Base-by-base conservation (phyloP, 129 eudicot species). In the Arctium minus region DNA sequence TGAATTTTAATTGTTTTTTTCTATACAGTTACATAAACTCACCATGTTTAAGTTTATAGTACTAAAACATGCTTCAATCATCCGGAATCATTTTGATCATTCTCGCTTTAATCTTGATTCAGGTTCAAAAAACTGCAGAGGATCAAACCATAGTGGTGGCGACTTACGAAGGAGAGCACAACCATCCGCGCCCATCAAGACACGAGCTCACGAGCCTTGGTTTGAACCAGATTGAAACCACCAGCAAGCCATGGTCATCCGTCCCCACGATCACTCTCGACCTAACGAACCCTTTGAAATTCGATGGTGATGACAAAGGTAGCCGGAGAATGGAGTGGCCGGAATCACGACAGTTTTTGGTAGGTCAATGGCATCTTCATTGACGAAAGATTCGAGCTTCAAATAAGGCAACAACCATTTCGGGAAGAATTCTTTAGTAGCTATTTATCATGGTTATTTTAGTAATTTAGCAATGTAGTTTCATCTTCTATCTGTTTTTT, bases 101-200 rank as follows among this genome's bases (percentile, higher is more conserved):
- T 60, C 17, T 80, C 15, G 6, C 64, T 30, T 53, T 30, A 29
- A 31, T 22, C 15, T 81, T 22, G 35, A 42, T 78, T 27, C 60
- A 91, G 94, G 95, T 91, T 42, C 96, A 91, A 78, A 87, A 93
- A 86, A 91, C 93, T 65, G 56, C 86, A 8, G 96, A 91, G 62
- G 96, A 91, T 83, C 96, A 87, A 79, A 85, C 96, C 62, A 69
- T 91, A 10, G 65, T 88, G 64, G 96, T 91, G 8, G 96, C 96
- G 53, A 91, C 96, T 38, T 91, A 91, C 27, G 96, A 91, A 85
- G 96, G 96, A 12, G 96, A 91, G 76, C 96, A 91, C 87, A 91
- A 91, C 74, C 96, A 91, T 60, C 86, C 93, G 31, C 80, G 79
- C 48, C 88, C 88, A 10, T 46, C 89, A 9, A 86, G 79, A 75